phyloP scores from a whole-genome alignment of 78 protist species.

The Dictyostelium firmibasis region DNA sequence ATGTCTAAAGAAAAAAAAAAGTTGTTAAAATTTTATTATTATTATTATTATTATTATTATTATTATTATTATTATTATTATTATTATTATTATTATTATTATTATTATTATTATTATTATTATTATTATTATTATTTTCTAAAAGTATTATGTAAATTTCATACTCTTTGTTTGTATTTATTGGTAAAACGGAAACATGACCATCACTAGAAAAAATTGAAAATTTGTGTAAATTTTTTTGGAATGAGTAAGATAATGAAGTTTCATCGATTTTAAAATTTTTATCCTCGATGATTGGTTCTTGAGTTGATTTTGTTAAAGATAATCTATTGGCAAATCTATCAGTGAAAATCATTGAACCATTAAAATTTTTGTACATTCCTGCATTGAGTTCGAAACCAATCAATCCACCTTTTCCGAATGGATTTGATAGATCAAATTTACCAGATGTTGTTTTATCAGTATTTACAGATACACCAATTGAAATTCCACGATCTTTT shows the following conservation, averaged over 20 bases:
- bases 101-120: neutral
- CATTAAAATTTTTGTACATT: neutral
- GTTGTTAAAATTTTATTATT: neutral
- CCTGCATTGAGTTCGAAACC: neutral
- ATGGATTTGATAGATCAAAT: neutral
- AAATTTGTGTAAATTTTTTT: neutral
- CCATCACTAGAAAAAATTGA: neutral
- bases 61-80: neutral
- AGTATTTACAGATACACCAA: neutral
- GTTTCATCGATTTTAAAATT: neutral
- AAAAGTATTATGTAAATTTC: neutral
- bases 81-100: neutral
- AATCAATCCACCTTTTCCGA: neutral
- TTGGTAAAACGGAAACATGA: neutral
- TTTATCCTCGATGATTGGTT: neutral
- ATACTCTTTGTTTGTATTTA: neutral
- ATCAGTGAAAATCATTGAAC: neutral
- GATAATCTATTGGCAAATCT: neutral
- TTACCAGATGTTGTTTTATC: neutral
- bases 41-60: neutral
- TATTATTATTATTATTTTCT: too few relatives aligned
- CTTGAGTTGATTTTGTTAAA: neutral
- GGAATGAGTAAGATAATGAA: neutral
- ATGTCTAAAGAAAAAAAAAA: neutral
- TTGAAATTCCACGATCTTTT: neutral